Evolutionary conservation across 148 eudicot genomes (phyloP).

Genomic region (Selenicereus undatus): DNA sequence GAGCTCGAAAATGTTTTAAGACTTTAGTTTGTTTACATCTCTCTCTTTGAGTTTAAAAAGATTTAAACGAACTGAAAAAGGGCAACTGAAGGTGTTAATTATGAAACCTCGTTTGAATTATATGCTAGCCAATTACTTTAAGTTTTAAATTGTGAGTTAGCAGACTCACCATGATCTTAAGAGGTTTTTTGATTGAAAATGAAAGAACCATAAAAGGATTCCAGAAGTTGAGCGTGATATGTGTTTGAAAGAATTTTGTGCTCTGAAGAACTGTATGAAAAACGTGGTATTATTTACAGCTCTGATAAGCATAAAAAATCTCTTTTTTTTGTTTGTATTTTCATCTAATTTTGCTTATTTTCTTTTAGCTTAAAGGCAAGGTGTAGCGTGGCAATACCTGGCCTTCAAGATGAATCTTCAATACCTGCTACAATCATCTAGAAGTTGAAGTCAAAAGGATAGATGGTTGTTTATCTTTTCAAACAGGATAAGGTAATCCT

Average conservation of each 20-base stretch:
- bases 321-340: background rate
- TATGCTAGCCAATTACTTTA: no score
- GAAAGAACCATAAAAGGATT: no score
- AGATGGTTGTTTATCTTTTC: conserved; percentile 9
- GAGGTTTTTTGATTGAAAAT: no score
- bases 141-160: no score
- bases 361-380: conserved; percentile 59
- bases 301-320: background rate
- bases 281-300: conserved; percentile 50
- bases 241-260: conserved; percentile 83
- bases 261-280: conserved; percentile 82
- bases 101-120: no score
- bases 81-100: no score
- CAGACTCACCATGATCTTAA: no score
- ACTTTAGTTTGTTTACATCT: no score
- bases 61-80: no score
- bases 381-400: conserved; percentile 27
- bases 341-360: conserved; percentile 17
- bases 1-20: no score
- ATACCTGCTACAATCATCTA: background rate
- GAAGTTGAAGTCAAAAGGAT: conserved; percentile 3
- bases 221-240: conserved; percentile 92
- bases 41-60: no score
- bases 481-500: conserved; percentile 16
- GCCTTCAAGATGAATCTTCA: conserved; percentile 14